These are phyloP conservation scores for Cladosporium sp. DNA, from an alignment of 2,329 filamentous ascomycete genomes.

Conservation along the genomic window DNA sequence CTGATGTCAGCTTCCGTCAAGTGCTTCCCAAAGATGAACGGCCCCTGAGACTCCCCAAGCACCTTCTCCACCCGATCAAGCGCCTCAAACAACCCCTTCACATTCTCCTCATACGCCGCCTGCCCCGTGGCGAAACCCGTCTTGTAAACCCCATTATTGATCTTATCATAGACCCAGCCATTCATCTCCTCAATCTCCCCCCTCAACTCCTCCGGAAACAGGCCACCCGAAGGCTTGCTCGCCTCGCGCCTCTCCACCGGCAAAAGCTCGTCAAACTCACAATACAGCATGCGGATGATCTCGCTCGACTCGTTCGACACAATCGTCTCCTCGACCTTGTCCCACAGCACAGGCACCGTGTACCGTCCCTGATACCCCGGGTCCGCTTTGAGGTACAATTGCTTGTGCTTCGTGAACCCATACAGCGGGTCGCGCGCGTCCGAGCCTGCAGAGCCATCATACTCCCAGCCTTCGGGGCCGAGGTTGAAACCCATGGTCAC, in stretches of 20 bases:
- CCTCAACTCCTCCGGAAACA: slow-evolving; percentile 67
- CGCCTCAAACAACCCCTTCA: slow-evolving; percentile 69
- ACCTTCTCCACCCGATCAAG: slow-evolving; percentile 76
- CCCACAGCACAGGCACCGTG: slow-evolving; percentile 77
- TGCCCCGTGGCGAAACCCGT: slow-evolving; percentile 82
- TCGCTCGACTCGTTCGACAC: slow-evolving; percentile 90
- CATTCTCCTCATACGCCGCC: slow-evolving; percentile 76
- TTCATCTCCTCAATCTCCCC: slow-evolving; percentile 73
- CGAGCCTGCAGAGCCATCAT: slow-evolving; percentile 60
- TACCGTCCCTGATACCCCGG: slow-evolving; percentile 70
- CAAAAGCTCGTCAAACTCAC: slow-evolving; percentile 68
- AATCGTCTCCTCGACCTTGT: slow-evolving; percentile 66
- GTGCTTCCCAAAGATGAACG: slow-evolving; percentile 72
- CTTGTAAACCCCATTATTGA: slow-evolving; percentile 56
- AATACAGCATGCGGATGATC: slow-evolving; percentile 85
- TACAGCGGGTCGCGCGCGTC: slow-evolving; percentile 61
- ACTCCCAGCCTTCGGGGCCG: slow-evolving; percentile 66
- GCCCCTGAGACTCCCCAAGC: slow-evolving; percentile 54
- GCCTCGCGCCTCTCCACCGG: slow-evolving; percentile 55
- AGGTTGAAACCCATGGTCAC: slow-evolving; percentile 46
- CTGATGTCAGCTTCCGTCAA: slow-evolving; percentile 83
- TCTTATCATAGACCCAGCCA: slow-evolving; percentile 71
- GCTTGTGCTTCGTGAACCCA: slow-evolving; percentile 65
- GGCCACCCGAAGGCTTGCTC: slow-evolving; percentile 55
- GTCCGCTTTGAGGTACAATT: slow-evolving; percentile 72